Evolutionary conservation across 768 basidiomycete species (phyloP).

Genomic region (Exidia glandulosa): DNA sequence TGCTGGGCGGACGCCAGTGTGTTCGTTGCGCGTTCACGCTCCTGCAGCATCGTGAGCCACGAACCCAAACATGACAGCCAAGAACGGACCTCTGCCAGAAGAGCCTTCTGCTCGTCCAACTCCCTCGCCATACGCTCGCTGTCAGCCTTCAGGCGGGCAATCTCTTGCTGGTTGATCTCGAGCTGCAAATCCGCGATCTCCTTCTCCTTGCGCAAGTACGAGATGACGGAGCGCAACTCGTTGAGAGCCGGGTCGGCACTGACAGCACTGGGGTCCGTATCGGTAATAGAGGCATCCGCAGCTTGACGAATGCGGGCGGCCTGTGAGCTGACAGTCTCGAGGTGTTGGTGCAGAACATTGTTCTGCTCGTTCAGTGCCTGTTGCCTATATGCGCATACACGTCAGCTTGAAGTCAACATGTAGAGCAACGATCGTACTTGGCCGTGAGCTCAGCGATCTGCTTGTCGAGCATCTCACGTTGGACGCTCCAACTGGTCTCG

Average conservation of each 20-base stretch:
- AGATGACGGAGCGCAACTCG: constrained; percentile 67
- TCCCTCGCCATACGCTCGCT: constrained; percentile 61
- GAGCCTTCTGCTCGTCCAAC: constrained; percentile 57
- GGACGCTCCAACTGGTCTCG: constrained; percentile 70
- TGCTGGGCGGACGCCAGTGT: constrained; percentile 62
- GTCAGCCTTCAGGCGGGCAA: constrained; percentile 58
- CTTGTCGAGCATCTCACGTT: constrained; percentile 66
- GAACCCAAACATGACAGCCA: not conserved
- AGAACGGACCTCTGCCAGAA: constrained; percentile 53
- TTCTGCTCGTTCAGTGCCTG: constrained; percentile 72
- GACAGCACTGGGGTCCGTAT: constrained; percentile 31
- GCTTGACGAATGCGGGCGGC: constrained; percentile 71
- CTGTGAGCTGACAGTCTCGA: constrained; percentile 74
- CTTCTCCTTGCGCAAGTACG: constrained; percentile 81
- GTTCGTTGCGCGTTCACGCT: constrained; percentile 68
- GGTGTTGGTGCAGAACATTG: constrained; percentile 63
- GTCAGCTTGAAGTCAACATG: not conserved
- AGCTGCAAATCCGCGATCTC: constrained; percentile 84
- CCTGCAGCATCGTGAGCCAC: constrained; percentile 30
- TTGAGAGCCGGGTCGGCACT: constrained; percentile 48
- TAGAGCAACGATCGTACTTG: constrained; percentile 34
- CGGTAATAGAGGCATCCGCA: constrained; percentile 39
- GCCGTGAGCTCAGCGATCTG: constrained; percentile 62
- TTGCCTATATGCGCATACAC: constrained; percentile 31
- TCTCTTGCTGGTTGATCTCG: constrained; percentile 72